phyloP scores from a whole-genome alignment of 495 filamentous ascomycete genomes.

The Geoglossum glabrum region DNA sequence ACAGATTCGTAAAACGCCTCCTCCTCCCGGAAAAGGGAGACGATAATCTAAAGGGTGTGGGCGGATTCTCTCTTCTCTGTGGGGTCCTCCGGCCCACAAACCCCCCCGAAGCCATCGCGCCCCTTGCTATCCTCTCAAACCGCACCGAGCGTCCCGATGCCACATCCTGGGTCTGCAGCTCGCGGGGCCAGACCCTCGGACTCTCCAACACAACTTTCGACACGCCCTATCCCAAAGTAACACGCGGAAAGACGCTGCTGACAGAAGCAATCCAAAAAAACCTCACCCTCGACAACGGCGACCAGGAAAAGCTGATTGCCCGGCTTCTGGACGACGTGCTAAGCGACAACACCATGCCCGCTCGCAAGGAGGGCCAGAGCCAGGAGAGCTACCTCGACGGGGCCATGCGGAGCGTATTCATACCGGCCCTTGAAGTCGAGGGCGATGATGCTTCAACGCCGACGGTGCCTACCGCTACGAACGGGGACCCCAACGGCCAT shows the following conservation, averaged over 20 bases:
- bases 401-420: constrained; percentile 64
- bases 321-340: constrained; percentile 53
- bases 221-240: constrained; percentile 70
- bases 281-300: constrained; percentile 26
- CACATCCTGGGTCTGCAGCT: constrained; percentile 46
- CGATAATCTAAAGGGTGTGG: constrained; percentile 51
- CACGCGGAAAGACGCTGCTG: constrained; percentile 31
- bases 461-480: no score
- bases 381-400: constrained; percentile 51
- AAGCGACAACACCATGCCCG: constrained; percentile 50
- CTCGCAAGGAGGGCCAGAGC: constrained; percentile 28
- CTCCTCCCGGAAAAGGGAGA: constrained; percentile 28
- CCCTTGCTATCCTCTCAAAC: constrained; percentile 75
- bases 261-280: constrained; percentile 25
- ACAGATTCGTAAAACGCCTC: constrained; percentile 47
- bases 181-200: constrained; percentile 45
- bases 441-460: constrained; percentile 5
- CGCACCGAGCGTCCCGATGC: constrained; percentile 29
- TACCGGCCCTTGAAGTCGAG: constrained; percentile 47
- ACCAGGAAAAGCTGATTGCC: constrained; percentile 42
- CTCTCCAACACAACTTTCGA: constrained; percentile 72
- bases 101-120: constrained; percentile 24
- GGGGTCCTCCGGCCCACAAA: constrained; percentile 38
- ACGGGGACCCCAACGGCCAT: background rate
- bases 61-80: constrained; percentile 84